Percentiles rank a stretch among this genome's conserved stretches.
phyloP scores from a whole-genome alignment of 768 basidiomycete species.

The Psilocybe azurescens region DNA sequence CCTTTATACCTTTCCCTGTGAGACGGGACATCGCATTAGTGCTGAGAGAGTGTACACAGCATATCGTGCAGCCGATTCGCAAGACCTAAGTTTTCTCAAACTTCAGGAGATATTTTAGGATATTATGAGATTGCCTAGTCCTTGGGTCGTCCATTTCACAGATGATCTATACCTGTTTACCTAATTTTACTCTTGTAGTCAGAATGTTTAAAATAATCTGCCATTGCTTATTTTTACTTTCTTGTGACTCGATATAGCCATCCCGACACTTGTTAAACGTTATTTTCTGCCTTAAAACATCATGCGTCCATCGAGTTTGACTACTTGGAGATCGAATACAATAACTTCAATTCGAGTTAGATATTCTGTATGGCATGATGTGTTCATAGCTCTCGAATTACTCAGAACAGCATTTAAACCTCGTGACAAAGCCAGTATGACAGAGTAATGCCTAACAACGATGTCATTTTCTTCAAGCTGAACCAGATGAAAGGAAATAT shows the following conservation, averaged over 20 bases:
- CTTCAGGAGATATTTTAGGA: not conserved
- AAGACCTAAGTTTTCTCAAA: not conserved
- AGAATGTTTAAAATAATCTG: too few species aligned
- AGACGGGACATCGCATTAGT: not conserved
- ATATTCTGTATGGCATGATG: too few species aligned
- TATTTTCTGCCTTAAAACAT: too few species aligned
- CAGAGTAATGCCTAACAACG: not conserved
- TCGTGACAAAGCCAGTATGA: not conserved
- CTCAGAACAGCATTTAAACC: too few species aligned
- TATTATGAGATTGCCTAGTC: not conserved
- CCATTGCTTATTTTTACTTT: too few species aligned
- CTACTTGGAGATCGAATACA: too few species aligned
- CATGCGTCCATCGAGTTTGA: too few species aligned
- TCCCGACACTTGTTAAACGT: too few species aligned
- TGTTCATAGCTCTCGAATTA: too few species aligned
- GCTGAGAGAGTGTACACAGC: not conserved
- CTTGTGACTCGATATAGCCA: too few species aligned
- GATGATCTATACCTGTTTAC: not conserved
- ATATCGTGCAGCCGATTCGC: not conserved
- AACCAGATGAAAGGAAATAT: not conserved
- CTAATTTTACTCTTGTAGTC: too few species aligned
- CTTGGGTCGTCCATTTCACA: not conserved
- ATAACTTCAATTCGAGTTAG: too few species aligned
- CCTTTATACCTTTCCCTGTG: constrained; percentile 7
- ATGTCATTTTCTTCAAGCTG: not conserved